Evolutionary conservation across 805 yeast species (phyloP), one percentile per base, ranked within the genome.

Genomic region (Pichia nanzhaoensis): DNA sequence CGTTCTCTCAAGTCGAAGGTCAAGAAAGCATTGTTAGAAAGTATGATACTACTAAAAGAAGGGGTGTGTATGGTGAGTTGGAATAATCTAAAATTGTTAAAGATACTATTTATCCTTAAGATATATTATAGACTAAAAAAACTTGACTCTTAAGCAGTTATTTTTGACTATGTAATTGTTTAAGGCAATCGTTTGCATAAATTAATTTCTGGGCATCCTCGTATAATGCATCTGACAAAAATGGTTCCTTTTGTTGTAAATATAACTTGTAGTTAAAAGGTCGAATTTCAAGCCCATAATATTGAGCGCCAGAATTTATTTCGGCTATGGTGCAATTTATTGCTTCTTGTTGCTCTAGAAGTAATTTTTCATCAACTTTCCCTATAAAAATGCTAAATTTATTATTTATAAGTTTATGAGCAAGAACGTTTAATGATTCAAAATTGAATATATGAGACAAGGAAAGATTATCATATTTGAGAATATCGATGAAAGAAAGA

Each of bases 1-100:
- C 99, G 1, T 93, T 93, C 58, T 89, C 97, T 6, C 98, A 93
- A 64, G 89, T 85, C 39, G 96, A 86, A 61, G 95, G 95, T 32
- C 96, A 90, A 66, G 96, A 89, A 53, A 81, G 82, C 59, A 77
- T 93, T 49, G 83, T 93, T 40, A 77, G 98, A 57, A 87, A 95
- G 70, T 93, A 93, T 58, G 99, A 93, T 64, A 91, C 98, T 3
- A 91, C 97, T 1, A 82, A 84, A 64, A 73, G 78, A 56, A 75
- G 52, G 44, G 67, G 67, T 37, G 46, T 56, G 12, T 63, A 57
- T 44, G 67, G 67, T 27, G 65, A 63, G 50, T 47, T 62, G 33
- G 62, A 57, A 31, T 60, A 40, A 45, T 5, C 30, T 24, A 24
- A n/a, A n/a, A n/a, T n/a, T n/a, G n/a, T n/a, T n/a, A n/a, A n/a